Percentiles rank a stretch among this genome's conserved stretches.
phyloP scores from a whole-genome alignment of 257 asterid species.

The Ocimum tenuiflorum region DNA sequence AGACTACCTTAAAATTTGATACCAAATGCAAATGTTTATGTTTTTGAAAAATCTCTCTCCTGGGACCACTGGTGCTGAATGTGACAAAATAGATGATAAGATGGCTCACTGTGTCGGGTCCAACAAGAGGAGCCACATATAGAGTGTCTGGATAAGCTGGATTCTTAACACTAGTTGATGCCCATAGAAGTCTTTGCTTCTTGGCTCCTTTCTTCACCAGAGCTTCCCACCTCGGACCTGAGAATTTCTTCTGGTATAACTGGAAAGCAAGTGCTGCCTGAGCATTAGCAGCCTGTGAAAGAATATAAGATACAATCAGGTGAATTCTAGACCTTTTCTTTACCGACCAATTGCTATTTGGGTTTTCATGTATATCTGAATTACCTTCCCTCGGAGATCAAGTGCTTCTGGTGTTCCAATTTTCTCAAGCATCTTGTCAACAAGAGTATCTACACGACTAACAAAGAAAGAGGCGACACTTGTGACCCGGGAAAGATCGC shows the following conservation, averaged over 20 bases:
- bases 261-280: constrained; percentile 93
- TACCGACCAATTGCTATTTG: background rate
- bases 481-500: constrained; percentile 85
- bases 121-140: constrained; percentile 98
- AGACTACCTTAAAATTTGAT: background rate
- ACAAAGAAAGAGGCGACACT: constrained; percentile 98
- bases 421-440: constrained; percentile 95
- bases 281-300: constrained; percentile 90
- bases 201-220: constrained; percentile 97
- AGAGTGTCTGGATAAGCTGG: constrained; percentile 96
- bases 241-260: constrained; percentile 91
- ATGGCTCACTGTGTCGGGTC: constrained; percentile 86
- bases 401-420: constrained; percentile 94
- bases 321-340: background rate
- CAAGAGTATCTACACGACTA: constrained; percentile 92
- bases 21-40: background rate
- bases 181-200: constrained; percentile 98
- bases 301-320: background rate
- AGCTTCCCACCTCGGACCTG: constrained; percentile 99
- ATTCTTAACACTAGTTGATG: constrained; percentile 97
- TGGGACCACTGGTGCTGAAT: constrained; percentile 15
- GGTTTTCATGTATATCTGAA: background rate
- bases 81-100: constrained; percentile 27
- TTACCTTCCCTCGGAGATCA: constrained; percentile 94
- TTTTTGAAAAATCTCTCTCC: background rate